phyloP scores from a whole-genome alignment of 176 grass and related monocot genomes.

The Puccinellia tenuiflora region DNA sequence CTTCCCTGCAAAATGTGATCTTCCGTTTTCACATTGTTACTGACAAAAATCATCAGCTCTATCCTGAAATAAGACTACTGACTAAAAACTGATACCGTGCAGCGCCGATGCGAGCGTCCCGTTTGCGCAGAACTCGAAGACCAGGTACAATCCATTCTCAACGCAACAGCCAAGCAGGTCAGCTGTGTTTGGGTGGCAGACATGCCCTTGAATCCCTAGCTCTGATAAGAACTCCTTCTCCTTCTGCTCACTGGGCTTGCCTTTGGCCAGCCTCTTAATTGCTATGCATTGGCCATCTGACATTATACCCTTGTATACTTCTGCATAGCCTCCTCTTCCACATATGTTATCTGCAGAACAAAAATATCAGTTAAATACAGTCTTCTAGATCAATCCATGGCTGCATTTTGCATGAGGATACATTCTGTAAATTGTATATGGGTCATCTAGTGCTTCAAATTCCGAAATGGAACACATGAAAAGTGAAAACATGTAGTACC shows the following conservation, averaged over 20 bases:
- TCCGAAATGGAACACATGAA: not conserved
- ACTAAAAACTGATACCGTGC: constrained; percentile 49
- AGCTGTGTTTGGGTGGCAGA: constrained; percentile 88
- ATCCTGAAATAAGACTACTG: not conserved
- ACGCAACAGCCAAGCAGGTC: constrained; percentile 81
- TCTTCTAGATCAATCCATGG: not conserved
- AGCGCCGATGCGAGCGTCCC: constrained; percentile 70
- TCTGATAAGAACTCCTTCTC: constrained; percentile 85
- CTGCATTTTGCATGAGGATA: not conserved
- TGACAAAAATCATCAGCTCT: not conserved
- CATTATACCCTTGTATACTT: constrained; percentile 74
- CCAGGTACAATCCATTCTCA: constrained; percentile 78
- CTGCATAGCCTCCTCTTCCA: constrained; percentile 86
- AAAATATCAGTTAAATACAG: not conserved
- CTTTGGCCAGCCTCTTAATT: constrained; percentile 72
- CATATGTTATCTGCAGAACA: constrained; percentile 63
- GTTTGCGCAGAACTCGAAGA: constrained; percentile 70
- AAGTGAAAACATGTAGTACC: constrained; percentile 23
- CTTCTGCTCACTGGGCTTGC: constrained; percentile 62
- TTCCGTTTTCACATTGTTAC: not conserved
- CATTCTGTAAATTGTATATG: not conserved
- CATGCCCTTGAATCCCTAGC: constrained; percentile 82
- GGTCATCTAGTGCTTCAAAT: not conserved
- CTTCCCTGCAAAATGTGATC: constrained; percentile 48
- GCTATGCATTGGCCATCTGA: constrained; percentile 65